Conservation (phyloP, 805 yeast species). For the Metschnikowia similis region DNA sequence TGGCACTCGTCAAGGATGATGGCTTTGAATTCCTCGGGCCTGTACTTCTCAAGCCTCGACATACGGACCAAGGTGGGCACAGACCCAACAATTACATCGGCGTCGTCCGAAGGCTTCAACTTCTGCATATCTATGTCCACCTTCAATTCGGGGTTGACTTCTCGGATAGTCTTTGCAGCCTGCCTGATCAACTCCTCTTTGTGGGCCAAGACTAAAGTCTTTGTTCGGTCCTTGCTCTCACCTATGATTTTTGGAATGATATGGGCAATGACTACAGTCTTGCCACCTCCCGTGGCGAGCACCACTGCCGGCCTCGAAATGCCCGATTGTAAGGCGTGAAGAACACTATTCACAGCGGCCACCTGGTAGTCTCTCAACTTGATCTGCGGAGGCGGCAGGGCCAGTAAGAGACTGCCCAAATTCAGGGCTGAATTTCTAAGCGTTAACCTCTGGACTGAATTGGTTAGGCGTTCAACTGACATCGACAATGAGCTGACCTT, state of each 20-base stretch:
- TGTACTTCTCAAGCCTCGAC: conserved; percentile 47
- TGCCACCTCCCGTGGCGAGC: conserved; percentile 93
- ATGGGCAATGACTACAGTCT: conserved; percentile 72
- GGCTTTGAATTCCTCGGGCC: conserved; percentile 60
- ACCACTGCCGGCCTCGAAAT: conserved; percentile 68
- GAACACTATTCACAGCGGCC: conserved; percentile 59
- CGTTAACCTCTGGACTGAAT: no score
- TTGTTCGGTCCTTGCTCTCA: conserved; percentile 10
- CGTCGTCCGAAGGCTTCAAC: conserved; percentile 34
- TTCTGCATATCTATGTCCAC: conserved; percentile 72
- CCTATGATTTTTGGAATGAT: conserved; percentile 45
- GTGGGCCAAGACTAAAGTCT: conserved; percentile 68
- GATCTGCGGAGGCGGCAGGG: not conserved
- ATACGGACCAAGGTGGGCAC: conserved; percentile 57
- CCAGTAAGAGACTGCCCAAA: not conserved
- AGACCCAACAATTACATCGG: conserved; percentile 73
- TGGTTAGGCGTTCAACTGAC: no score
- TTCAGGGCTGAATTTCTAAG: not conserved
- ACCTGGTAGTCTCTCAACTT: conserved; percentile 56
- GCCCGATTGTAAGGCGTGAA: conserved; percentile 44
- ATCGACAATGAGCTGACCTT: no score
- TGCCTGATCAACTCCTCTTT: conserved; percentile 75
- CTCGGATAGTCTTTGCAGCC: conserved; percentile 48
- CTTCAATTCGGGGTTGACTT: conserved; percentile 44
- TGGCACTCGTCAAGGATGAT: conserved; percentile 90